Evolutionary conservation across 2,329 filamentous ascomycete genomes (phyloP), one percentile per base, ranked within the genome.

Genomic region (Epicoccum sorghinum): DNA sequence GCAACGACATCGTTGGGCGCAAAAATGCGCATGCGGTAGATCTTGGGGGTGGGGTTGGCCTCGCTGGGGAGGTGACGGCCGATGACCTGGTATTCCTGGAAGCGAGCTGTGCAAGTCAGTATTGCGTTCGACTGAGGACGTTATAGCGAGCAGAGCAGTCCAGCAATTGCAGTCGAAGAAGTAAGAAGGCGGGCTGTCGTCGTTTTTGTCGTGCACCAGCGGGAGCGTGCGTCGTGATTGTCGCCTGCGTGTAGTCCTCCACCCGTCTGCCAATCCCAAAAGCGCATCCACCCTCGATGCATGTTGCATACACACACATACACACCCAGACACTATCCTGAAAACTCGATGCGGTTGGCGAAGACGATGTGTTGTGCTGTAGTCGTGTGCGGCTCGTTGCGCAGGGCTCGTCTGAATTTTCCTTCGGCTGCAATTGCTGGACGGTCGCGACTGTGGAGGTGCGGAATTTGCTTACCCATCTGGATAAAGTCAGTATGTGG

Each of bases 21-120:
- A 81, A 99, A 99, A 82, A 99, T 97, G 81, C 93, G 93, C 95
- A 99, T 99, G 83, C 95, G 93, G 89, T 98, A 99, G 82, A 99
- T 89, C 85, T 95, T 93, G 75, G 95, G 95, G 76, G 91, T 91
- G 77, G 93, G 92, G 87, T 96, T 96, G 79, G 89, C 86, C 86
- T 99, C 95, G 78, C 89, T 91, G 83, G 95, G 95, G 89, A 99
- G 83, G 83, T 97, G 93, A 83, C 96, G 93, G 85, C 96, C 95
- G 79, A 99, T 96, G 86, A 99, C 93, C 89, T 98, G 95, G 88
- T 96, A 99, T 89, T 99, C 95, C 81, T 92, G 90, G 85, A 99
- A 93, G 88, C 95, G 95, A 91, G 93, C 95, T 99, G 65, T 59
- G 64, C 59, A 66, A 70, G 69, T 74, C 62, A 72, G 67, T 64